Evolutionary conservation across 2,329 filamentous ascomycete species (phyloP).

Genomic region (Sporothrix globosa): DNA sequence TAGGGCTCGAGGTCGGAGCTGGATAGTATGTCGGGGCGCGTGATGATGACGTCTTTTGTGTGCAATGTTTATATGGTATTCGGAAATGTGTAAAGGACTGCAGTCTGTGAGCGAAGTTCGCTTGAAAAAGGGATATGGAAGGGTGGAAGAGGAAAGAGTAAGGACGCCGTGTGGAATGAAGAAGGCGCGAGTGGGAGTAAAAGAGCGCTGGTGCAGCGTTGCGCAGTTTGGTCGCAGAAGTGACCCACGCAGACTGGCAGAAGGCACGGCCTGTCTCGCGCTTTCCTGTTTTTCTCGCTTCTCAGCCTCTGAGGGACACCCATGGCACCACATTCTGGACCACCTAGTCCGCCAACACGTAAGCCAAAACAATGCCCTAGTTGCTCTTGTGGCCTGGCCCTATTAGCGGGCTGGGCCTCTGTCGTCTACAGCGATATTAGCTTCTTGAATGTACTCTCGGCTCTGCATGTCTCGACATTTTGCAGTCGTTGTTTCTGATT

Average conservation of each 20-base stretch:
- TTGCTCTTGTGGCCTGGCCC: neutral
- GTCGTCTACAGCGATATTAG: slow-evolving; percentile 14
- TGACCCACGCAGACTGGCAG: neutral
- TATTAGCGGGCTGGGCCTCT: slow-evolving; percentile 2
- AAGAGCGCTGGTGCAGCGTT: neutral
- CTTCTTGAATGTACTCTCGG: neutral
- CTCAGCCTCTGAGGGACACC: neutral
- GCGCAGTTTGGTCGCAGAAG: neutral
- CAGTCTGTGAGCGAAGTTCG: neutral
- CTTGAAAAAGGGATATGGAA: neutral
- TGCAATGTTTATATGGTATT: neutral
- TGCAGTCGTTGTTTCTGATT: neutral
- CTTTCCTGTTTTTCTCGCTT: slow-evolving; percentile 19
- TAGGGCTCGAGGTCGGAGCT: neutral
- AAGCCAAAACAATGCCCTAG: slow-evolving; percentile 24
- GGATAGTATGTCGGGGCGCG: neutral
- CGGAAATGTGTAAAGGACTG: neutral
- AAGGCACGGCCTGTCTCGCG: slow-evolving; percentile 21
- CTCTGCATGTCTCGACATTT: neutral
- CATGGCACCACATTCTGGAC: neutral
- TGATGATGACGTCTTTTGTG: neutral
- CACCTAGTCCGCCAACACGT: slow-evolving; percentile 18
- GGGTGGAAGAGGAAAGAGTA: neutral
- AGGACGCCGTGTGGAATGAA: neutral
- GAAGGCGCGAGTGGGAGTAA: neutral